These are phyloP conservation scores for Fusarium keratoplasticum DNA, from an alignment of 2,329 filamentous ascomycete species.

Conservation along the genomic window DNA sequence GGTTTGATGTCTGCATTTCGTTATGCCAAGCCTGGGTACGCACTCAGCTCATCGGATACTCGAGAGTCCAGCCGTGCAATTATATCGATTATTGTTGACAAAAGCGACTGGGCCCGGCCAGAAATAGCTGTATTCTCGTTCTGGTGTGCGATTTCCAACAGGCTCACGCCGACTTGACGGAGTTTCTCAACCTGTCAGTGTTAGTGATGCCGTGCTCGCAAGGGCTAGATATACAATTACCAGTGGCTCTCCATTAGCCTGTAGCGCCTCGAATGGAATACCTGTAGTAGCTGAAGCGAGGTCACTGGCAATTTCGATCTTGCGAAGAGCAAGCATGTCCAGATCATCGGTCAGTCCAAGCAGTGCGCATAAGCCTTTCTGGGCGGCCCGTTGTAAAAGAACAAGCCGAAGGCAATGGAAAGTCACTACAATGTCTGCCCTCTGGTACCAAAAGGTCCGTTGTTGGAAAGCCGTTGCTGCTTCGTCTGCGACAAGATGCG, in stretches of 20 bases:
- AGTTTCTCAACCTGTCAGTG: conserved; percentile 26
- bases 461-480: conserved; percentile 3
- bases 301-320: conserved; percentile 19
- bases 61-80: conserved; percentile 20
- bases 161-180: conserved; percentile 17
- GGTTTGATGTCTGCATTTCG: background rate
- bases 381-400: background rate
- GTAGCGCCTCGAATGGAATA: conserved; percentile 21
- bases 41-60: conserved; percentile 26
- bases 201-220: too few species aligned
- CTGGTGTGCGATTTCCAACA: conserved; percentile 21
- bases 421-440: conserved; percentile 15
- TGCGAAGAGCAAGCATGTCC: conserved; percentile 21
- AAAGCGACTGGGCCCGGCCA: conserved; percentile 1
- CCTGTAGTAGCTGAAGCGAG: background rate
- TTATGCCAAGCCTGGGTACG: background rate
- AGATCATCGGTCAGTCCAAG: conserved; percentile 13
- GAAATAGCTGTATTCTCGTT: conserved; percentile 7
- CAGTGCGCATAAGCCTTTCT: conserved; percentile 6
- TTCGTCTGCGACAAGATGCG: background rate
- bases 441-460: conserved; percentile 15
- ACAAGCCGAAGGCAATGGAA: conserved; percentile 22
- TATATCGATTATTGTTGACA: conserved; percentile 8
- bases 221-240: too few species aligned
- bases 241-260: conserved; percentile 20